These are phyloP conservation scores for Lasiosphaeris hirsuta DNA, from an alignment of 495 filamentous ascomycete species.

Conservation along the genomic window DNA sequence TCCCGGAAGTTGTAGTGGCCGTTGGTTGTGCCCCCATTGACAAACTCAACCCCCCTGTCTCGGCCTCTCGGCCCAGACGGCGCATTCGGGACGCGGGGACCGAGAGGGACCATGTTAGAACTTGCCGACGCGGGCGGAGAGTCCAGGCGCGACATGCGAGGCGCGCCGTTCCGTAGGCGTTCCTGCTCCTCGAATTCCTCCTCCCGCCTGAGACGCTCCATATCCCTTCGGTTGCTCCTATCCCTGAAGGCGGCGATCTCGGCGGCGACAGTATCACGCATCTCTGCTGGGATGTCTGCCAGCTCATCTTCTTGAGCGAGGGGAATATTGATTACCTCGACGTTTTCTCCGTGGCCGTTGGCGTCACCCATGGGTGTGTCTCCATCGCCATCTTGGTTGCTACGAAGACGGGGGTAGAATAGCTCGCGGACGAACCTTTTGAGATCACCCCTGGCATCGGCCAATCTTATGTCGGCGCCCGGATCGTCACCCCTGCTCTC, in stretches of 20 bases:
- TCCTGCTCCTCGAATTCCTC: conserved; percentile 92
- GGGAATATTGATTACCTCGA: conserved; percentile 88
- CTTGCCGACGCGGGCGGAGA: conserved; percentile 69
- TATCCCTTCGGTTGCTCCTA: conserved; percentile 77
- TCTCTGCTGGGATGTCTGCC: conserved; percentile 90
- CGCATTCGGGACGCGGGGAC: conserved; percentile 73
- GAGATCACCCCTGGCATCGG: conserved; percentile 60
- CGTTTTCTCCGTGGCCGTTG: conserved; percentile 53
- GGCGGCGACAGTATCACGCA: conserved; percentile 92
- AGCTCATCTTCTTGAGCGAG: conserved; percentile 90
- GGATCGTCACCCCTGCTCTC: conserved; percentile 61
- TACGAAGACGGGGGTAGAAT: conserved; percentile 61
- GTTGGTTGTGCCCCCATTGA: conserved; percentile 72
- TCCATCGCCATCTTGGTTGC: conserved; percentile 54
- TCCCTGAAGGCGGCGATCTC: conserved; percentile 95
- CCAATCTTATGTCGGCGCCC: conserved; percentile 63
- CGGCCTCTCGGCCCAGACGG: conserved; percentile 73
- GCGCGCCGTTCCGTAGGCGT: conserved; percentile 63
- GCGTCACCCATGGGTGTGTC: conserved; percentile 65
- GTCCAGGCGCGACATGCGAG: conserved; percentile 62
- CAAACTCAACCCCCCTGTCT: conserved; percentile 66
- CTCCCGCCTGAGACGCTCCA: conserved; percentile 80
- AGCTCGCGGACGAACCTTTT: conserved; percentile 65
- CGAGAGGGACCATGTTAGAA: conserved; percentile 63
- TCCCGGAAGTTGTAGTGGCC: conserved; percentile 55